These are phyloP conservation scores for Pharus latifolius DNA, from an alignment of 176 grass and related monocot genomes.

Conservation along the genomic window DNA sequence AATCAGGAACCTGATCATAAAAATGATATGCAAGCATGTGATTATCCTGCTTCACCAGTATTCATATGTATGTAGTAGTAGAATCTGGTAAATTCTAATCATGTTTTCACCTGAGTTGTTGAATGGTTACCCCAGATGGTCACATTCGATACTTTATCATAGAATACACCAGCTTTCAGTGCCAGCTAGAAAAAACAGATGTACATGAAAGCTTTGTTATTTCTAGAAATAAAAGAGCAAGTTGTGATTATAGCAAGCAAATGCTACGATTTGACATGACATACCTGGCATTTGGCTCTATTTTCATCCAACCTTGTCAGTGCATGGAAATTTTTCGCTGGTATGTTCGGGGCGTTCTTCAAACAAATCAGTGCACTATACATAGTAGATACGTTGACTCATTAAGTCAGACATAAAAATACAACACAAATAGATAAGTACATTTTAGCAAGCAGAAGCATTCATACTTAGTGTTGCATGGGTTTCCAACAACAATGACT, in stretches of 20 bases:
- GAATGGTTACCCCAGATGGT: slow-evolving; percentile 99
- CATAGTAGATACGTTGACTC: neutral
- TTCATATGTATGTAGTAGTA: too few relatives aligned
- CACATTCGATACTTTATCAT: slow-evolving; percentile 94
- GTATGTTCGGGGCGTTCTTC: slow-evolving; percentile 85
- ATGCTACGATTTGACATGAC: neutral
- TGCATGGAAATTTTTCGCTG: slow-evolving; percentile 86
- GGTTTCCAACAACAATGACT: slow-evolving; percentile 85
- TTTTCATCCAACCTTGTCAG: slow-evolving; percentile 94
- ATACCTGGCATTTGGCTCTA: slow-evolving; percentile 98
- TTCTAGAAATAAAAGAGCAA: slow-evolving; percentile 12
- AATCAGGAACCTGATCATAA: slow-evolving; percentile 82
- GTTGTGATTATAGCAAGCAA: neutral
- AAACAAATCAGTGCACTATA: slow-evolving; percentile 87
- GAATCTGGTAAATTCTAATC: neutral
- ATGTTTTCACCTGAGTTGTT: slow-evolving; percentile 82
- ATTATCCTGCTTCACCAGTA: too few relatives aligned
- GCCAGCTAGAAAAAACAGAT: slow-evolving; percentile 54
- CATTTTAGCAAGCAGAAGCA: neutral
- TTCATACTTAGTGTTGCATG: slow-evolving; percentile 93
- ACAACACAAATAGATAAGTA: neutral
- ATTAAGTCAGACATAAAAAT: slow-evolving; percentile 17
- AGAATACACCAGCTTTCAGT: slow-evolving; percentile 93
- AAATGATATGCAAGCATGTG: neutral
- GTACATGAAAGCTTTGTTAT: neutral